Base-by-base conservation (phyloP, 805 yeast species). In the Saturnispora hagleri region DNA sequence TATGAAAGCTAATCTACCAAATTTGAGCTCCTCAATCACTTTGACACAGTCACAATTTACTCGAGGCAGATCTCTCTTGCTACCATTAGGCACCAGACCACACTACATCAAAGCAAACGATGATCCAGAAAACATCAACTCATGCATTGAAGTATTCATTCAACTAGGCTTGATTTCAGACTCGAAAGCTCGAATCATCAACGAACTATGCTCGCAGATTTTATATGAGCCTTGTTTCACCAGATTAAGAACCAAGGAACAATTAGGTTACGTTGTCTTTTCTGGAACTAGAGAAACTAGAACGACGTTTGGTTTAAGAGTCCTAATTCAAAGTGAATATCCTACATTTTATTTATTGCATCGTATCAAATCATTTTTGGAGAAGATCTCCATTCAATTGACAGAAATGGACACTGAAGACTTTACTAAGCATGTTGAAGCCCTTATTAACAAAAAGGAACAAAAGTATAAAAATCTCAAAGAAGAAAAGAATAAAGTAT, bases 251-350 rank as follows among this genome's bases (percentile, higher is more conserved):
- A 91, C 99, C 6, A 84, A 88, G 60, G 98, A 91, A 69, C 98
- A 93, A 67, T 74, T 91, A 33, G 99, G 99, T 2, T 91, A 91
- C 62, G 89, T 91, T 56, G 99, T 91, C 0, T 89, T 88, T 63
- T 81, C 93, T 43, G 86, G 95, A 0, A 70, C 77, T 26, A 72
- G 84, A 55, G 74, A 75, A 54, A 78, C 87, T 3, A 77, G 95
- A 62, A 83, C 93, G 22, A 77, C 84, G 5, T 74, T 79, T 63
- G 90, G 91, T 13, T 76, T 81, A 58, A 75, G 93, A 60, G 68
- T 93, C 13, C 70, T 90, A 57, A 76, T 90, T 48, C 99, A 91
- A 69, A 83, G 93, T 54, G 97, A 89, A 65, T 80, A 84, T 63
- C 69, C 87, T 2, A 74, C 93, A 3, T 77, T 75, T 13, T 90